Conservation (phyloP, 345 rosid species). For the Syzygium aqueum region DNA sequence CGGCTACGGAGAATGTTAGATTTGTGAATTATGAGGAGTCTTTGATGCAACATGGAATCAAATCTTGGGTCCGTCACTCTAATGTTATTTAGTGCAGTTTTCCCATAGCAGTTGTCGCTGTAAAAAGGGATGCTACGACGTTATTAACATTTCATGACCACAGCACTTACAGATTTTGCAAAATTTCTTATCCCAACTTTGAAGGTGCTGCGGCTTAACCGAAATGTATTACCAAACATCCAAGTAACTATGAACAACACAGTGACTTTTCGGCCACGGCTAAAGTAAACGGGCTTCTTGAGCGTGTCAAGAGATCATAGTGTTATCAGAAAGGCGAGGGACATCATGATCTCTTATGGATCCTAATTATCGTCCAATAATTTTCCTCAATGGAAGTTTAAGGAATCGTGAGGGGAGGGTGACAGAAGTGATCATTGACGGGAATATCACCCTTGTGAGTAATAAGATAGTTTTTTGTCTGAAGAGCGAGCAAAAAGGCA, state of each 20-base stretch:
- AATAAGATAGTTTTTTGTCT: background rate
- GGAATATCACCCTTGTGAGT: background rate
- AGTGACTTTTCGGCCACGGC: background rate
- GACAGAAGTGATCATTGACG: background rate
- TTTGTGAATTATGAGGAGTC: background rate
- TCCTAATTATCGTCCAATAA: background rate
- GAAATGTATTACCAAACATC: background rate
- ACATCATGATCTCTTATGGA: background rate
- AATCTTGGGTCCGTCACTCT: background rate
- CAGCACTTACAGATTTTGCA: background rate
- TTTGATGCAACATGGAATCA: background rate
- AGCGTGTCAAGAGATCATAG: background rate
- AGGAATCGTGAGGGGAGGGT: background rate
- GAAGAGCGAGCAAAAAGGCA: background rate
- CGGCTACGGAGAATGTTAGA: background rate
- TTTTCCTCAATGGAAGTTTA: background rate
- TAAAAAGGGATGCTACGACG: background rate
- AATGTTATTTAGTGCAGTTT: background rate
- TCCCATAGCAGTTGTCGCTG: background rate
- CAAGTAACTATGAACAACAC: background rate
- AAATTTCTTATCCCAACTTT: fast-evolving
- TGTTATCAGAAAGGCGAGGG: background rate
- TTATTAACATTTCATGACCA: background rate
- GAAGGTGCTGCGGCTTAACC: background rate
- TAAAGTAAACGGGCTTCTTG: background rate